These are phyloP conservation scores for Zygnema cylindricum DNA, from an alignment of 139 green algal species.

Conservation along the genomic window DNA sequence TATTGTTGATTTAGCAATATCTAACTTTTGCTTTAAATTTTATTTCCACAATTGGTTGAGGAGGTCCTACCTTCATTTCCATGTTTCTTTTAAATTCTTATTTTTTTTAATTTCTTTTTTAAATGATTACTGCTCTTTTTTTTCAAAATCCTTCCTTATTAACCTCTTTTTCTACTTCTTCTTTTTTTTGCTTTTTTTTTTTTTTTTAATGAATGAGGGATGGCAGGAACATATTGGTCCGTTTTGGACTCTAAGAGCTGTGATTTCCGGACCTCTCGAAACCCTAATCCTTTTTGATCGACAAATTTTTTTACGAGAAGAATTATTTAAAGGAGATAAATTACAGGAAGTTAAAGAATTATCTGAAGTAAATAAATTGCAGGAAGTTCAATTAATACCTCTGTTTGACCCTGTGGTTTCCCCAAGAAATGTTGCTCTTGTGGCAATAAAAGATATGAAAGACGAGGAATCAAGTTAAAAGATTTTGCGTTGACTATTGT, in stretches of 20 bases:
- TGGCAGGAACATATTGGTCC: slow-evolving; percentile 11
- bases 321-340: not conserved
- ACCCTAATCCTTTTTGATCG: slow-evolving; percentile 44
- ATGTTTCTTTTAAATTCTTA: no score
- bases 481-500: no score
- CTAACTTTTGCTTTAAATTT: no score
- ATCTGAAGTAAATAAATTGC: not conserved
- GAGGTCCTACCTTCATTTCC: no score
- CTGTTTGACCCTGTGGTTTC: slow-evolving; percentile 30
- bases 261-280: slow-evolving; percentile 30
- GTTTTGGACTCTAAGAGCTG: slow-evolving; percentile 49
- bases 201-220: slow-evolving; percentile 9
- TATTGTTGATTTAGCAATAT: no score
- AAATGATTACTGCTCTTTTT: not conserved
- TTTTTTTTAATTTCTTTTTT: no score
- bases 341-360: not conserved
- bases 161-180: not conserved
- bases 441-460: slow-evolving; percentile 13
- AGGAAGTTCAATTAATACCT: slow-evolving; percentile 11
- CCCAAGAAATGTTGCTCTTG: slow-evolving; percentile 31
- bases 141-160: not conserved
- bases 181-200: slow-evolving; percentile 13
- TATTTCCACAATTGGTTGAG: no score
- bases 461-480: no score
- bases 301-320: slow-evolving; percentile 43